Evolutionary conservation across 345 rosid species (phyloP), one percentile per base, ranked within the genome.

Genomic region (Dimocarpus longan): DNA sequence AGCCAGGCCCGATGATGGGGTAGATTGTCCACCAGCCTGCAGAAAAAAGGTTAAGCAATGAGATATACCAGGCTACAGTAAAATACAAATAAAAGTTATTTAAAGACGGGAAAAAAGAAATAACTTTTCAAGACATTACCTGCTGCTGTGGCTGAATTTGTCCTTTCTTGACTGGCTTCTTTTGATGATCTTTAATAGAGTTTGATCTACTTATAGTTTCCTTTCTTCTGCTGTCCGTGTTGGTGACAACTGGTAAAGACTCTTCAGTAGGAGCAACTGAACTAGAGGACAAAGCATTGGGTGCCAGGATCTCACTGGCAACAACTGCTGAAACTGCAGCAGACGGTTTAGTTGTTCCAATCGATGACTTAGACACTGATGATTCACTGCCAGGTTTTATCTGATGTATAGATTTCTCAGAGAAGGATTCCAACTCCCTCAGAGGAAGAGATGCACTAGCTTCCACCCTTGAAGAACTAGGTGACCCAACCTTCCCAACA

Each of bases 131-230:
- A 64, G 6, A 63, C 26, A 63, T 44, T 84, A 90, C 98, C 94
- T 91, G 88, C 77, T 81, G 78, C 63, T 68, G 84, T 40, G 74
- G 82, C 66, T 79, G 88, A 48, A 73, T 40, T 74, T 76, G 73
- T 69, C 84, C 90, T 80, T 82, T 89, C 78, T 83, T 86, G 67
- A 79, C 80, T 42, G 60, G 50, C 80, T 82, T 84, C 82, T 83
- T 86, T 78, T 86, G 91, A 73, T 77, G 73, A 79, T 92, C 89
- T 80, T 90, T 88, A 5, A 83, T 84, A 74, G 93, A 87, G 79
- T 85, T 90, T 54, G 90, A 87, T 80, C 88, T 76, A 79, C 85
- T 80, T 83, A 87, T 72, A 73, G 57, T 73, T 69, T 86, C 88
- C 74, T 22, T 86, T 69, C 71, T 87, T 74, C 82, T 78, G 26